Evolutionary conservation across 2,329 filamentous ascomycete genomes (phyloP).

Genomic region (Aspergillus luchuensis): DNA sequence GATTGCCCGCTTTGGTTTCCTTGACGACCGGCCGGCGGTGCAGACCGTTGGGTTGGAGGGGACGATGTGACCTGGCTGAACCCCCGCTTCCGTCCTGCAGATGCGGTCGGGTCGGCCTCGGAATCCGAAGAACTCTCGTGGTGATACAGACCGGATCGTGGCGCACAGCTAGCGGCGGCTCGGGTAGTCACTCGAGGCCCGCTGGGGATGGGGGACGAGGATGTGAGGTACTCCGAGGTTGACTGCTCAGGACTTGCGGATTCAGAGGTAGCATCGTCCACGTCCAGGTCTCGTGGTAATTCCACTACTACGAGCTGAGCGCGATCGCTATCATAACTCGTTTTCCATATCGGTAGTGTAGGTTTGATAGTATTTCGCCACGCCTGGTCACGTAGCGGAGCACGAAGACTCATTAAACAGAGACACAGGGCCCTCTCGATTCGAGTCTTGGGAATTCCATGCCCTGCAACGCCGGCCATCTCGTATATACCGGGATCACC

Average conservation of each 20-base stretch:
- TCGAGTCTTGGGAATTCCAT: too few relatives aligned
- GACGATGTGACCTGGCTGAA: conserved; percentile 13
- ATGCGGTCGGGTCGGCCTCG: neutral
- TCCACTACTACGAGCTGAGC: conserved; percentile 26
- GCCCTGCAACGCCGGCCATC: neutral
- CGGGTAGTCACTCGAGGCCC: conserved; percentile 13
- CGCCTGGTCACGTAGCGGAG: too few relatives aligned
- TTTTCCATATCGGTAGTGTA: too few relatives aligned
- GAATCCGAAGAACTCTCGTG: conserved; percentile 13
- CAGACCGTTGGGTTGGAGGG: neutral
- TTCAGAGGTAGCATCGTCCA: conserved; percentile 18
- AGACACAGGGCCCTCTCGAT: too few relatives aligned
- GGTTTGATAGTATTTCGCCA: too few relatives aligned
- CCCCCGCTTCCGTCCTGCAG: conserved; percentile 1
- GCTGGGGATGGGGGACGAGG: conserved; percentile 13
- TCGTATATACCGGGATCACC: conserved; percentile 23
- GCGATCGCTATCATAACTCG: conserved; percentile 19
- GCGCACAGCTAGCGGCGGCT: conserved; percentile 17
- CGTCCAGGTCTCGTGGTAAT: conserved; percentile 13
- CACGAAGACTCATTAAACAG: too few relatives aligned
- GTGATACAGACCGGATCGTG: neutral
- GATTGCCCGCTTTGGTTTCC: conserved; percentile 10
- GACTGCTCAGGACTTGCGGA: neutral
- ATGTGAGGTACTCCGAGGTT: conserved; percentile 18
- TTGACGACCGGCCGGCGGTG: conserved; percentile 9